Base-by-base conservation (phyloP, 2,329 filamentous ascomycete genomes). In the Mycosphaerelloides madeirae region DNA sequence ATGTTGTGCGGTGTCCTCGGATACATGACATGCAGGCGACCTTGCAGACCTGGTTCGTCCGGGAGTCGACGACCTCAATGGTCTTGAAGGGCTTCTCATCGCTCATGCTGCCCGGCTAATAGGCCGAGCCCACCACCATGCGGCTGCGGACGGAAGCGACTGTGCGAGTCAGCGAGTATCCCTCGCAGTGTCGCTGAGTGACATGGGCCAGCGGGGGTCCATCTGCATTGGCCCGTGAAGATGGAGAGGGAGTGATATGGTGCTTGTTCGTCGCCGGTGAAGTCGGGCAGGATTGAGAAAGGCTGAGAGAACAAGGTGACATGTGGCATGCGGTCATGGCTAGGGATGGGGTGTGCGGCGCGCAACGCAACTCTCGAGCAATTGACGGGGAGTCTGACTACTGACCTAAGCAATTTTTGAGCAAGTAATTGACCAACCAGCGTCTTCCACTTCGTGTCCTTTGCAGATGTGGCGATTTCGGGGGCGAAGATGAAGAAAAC, bases 1-100 rank as follows among this genome's bases (percentile, higher is more conserved):
- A 58, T 13, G 60, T 64, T 15, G 62, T 63, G 22, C 62, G 59
- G 42, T 64, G 62, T 29, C 62, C 62, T 14, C 61, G 59, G 41
- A 64, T 64, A 47, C 62, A 64, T 22, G 60, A 61, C 61, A 63
- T 63, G 50, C 62, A 64, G 13, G 62, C 61, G 31, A 64, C 54
- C 46, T 64, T 64, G 52, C 60, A 63, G 28, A 52, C 38, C 40
- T 64, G 58, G 29, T 53, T 55, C 22, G 60, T 64, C 33, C 53
- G 52, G 19, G 52, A 50, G 42, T 64, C 61, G 45, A 61, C 32
- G 45, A 64, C 59, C 50, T 64, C 61, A 38, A 64, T 63, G 44
- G 60, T 61, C 54, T 62, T 63, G 59, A 64, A 63, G 22, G 59
- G 59, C 42, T 62, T 63, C 20, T 61, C 60, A 32, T 53, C 50